Conservation (phyloP, 768 basidiomycete species). For the Suillus weaverae region DNA sequence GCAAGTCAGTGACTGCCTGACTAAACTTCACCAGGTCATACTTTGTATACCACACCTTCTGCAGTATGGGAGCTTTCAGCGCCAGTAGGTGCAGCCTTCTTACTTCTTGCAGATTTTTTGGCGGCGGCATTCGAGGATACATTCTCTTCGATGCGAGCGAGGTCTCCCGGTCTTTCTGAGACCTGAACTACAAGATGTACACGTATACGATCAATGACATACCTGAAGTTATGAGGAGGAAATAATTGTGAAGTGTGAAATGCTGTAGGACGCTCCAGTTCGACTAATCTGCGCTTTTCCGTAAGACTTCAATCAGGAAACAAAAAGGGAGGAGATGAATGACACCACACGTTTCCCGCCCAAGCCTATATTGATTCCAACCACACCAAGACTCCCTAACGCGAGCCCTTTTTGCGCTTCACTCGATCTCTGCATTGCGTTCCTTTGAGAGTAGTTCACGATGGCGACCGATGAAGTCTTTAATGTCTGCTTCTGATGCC, state of each 20-base stretch:
- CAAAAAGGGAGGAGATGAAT: background rate
- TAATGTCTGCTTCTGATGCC: slow-evolving; percentile 35
- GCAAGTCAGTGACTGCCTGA: background rate
- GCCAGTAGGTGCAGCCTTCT: slow-evolving; percentile 35
- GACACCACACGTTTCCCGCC: slow-evolving; percentile 79
- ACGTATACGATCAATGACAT: slow-evolving; percentile 20
- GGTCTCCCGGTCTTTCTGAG: slow-evolving; percentile 72
- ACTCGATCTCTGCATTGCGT: slow-evolving; percentile 81
- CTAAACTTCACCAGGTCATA: slow-evolving; percentile 22
- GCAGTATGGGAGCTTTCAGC: slow-evolving; percentile 38
- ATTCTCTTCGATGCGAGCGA: slow-evolving; percentile 82
- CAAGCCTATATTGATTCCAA: slow-evolving; percentile 76
- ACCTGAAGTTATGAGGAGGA: slow-evolving; percentile 88
- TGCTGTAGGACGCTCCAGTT: slow-evolving; percentile 80
- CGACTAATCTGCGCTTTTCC: slow-evolving; percentile 67
- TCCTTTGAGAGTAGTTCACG: slow-evolving; percentile 67
- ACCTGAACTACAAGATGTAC: background rate
- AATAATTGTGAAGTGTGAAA: slow-evolving; percentile 71
- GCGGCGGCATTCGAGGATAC: slow-evolving; percentile 37
- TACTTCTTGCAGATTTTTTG: slow-evolving; percentile 47
- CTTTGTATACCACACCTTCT: slow-evolving; percentile 90
- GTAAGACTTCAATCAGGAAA: slow-evolving; percentile 19
- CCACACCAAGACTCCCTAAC: slow-evolving; percentile 68
- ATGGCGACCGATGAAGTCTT: slow-evolving; percentile 67
- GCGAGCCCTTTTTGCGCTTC: slow-evolving; percentile 83